These are phyloP conservation scores for Agrocybe chaxingu DNA, from an alignment of 768 basidiomycete species.

Conservation along the genomic window DNA sequence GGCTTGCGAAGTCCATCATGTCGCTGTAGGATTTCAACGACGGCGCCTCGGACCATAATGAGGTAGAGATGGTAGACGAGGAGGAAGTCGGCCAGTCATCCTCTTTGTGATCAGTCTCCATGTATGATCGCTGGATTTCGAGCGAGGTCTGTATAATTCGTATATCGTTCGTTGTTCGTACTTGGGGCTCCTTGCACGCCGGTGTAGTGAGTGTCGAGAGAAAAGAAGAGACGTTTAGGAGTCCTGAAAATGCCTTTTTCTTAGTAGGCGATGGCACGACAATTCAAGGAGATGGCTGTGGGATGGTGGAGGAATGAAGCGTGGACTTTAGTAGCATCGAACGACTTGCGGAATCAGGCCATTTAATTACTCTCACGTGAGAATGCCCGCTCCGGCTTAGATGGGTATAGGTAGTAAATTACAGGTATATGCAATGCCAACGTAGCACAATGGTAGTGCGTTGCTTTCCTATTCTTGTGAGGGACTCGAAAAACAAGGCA, in stretches of 20 bases:
- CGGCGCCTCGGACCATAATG: slow-evolving; percentile 24
- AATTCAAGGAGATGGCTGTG: background rate
- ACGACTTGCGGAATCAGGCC: background rate
- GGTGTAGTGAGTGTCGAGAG: slow-evolving; percentile 1
- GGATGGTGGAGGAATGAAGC: background rate
- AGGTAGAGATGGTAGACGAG: slow-evolving; percentile 49
- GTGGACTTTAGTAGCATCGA: background rate
- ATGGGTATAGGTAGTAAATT: background rate
- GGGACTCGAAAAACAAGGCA: slow-evolving; percentile 11
- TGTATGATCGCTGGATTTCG: slow-evolving; percentile 47
- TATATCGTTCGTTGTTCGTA: background rate
- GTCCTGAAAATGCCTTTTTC: slow-evolving; percentile 37
- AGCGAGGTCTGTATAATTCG: slow-evolving; percentile 39
- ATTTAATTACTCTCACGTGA: background rate
- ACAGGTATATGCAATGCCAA: slow-evolving; percentile 2
- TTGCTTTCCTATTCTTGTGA: slow-evolving; percentile 20
- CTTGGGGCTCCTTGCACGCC: background rate
- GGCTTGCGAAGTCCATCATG: slow-evolving; percentile 38
- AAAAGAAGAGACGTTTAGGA: slow-evolving; percentile 9
- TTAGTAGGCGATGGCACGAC: slow-evolving; percentile 20
- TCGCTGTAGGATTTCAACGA: slow-evolving; percentile 33
- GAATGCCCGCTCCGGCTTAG: too few species aligned
- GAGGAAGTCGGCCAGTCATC: slow-evolving; percentile 49
- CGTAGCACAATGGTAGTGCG: slow-evolving; percentile 27
- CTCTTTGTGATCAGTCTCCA: slow-evolving; percentile 28